These are phyloP conservation scores for Primulina eburnea DNA, from an alignment of 257 asterid species.

Conservation along the genomic window DNA sequence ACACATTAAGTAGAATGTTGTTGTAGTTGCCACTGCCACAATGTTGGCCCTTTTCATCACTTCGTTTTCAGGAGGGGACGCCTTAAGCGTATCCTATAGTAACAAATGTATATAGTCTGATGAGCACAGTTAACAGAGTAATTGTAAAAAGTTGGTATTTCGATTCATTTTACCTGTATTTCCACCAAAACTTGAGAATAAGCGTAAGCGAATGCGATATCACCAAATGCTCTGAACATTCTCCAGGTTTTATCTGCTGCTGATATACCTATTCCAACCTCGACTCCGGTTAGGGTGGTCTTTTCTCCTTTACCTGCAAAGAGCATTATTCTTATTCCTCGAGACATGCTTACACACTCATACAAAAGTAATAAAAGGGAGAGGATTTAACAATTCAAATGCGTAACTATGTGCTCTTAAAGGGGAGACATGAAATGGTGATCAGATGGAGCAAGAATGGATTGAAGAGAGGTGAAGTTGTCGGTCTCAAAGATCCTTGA, in stretches of 20 bases:
- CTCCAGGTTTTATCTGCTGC: slow-evolving; percentile 67
- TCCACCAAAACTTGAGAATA: slow-evolving; percentile 62
- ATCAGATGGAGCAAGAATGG: too few relatives aligned
- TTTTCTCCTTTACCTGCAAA: slow-evolving; percentile 39
- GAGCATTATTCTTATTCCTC: neutral
- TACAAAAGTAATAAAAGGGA: neutral
- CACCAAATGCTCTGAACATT: slow-evolving; percentile 62
- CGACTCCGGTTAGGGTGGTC: slow-evolving; percentile 52
- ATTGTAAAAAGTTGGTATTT: neutral
- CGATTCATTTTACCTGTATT: slow-evolving; percentile 46
- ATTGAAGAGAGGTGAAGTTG: neutral
- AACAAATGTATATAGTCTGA: neutral
- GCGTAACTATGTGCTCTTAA: too few relatives aligned
- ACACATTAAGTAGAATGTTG: slow-evolving; percentile 65
- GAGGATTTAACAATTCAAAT: neutral
- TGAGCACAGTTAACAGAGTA: neutral
- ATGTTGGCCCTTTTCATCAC: slow-evolving; percentile 63
- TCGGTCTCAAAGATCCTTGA: neutral
- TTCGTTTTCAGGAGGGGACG: slow-evolving; percentile 54
- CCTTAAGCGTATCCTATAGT: slow-evolving; percentile 50
- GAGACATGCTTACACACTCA: neutral
- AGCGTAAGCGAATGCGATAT: slow-evolving; percentile 68
- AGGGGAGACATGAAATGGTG: too few relatives aligned
- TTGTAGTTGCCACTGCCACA: slow-evolving; percentile 43
- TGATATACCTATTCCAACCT: slow-evolving; percentile 40